These are phyloP conservation scores for Beta lomatogona DNA, from an alignment of 179 eudicot genomes.

Conservation along the genomic window DNA sequence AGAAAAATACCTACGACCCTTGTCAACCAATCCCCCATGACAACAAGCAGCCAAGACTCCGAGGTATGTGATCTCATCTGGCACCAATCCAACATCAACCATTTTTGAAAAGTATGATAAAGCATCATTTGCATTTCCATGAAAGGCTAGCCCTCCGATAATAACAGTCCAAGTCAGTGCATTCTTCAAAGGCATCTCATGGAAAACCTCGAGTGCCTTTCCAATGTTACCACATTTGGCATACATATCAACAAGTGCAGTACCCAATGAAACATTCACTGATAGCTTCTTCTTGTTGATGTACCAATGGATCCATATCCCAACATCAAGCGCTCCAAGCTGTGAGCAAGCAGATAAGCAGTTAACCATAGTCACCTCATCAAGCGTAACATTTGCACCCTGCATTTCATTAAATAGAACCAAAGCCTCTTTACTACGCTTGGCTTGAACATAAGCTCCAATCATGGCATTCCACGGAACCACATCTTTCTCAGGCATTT, in stretches of 20 bases:
- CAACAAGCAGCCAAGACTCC: slow-evolving; percentile 79
- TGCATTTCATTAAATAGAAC: slow-evolving; percentile 73
- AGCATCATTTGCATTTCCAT: slow-evolving; percentile 74
- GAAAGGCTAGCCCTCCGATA: slow-evolving; percentile 72
- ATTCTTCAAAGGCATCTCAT: slow-evolving; percentile 56
- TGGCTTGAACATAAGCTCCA: slow-evolving; percentile 76
- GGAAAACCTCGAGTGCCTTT: slow-evolving; percentile 70
- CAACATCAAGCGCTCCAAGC: slow-evolving; percentile 82
- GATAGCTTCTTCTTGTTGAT: slow-evolving; percentile 53
- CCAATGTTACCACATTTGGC: slow-evolving; percentile 80
- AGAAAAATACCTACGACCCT: slow-evolving; percentile 66
- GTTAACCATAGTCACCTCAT: slow-evolving; percentile 74
- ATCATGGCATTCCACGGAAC: slow-evolving; percentile 71
- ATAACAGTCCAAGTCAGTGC: slow-evolving; percentile 73
- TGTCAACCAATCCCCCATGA: slow-evolving; percentile 84
- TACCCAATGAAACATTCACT: slow-evolving; percentile 67
- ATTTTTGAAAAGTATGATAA: slow-evolving; percentile 53
- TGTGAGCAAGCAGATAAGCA: slow-evolving; percentile 79
- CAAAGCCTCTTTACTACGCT: slow-evolving; percentile 63
- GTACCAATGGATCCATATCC: slow-evolving; percentile 74
- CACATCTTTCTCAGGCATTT: slow-evolving; percentile 54
- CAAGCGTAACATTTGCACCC: slow-evolving; percentile 47
- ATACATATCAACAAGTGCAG: slow-evolving; percentile 91
- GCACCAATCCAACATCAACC: slow-evolving; percentile 61
- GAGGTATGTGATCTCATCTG: slow-evolving; percentile 79